These are phyloP conservation scores for Pestalotiopsis sp. DNA, from an alignment of 2,329 filamentous ascomycete species.

Conservation along the genomic window DNA sequence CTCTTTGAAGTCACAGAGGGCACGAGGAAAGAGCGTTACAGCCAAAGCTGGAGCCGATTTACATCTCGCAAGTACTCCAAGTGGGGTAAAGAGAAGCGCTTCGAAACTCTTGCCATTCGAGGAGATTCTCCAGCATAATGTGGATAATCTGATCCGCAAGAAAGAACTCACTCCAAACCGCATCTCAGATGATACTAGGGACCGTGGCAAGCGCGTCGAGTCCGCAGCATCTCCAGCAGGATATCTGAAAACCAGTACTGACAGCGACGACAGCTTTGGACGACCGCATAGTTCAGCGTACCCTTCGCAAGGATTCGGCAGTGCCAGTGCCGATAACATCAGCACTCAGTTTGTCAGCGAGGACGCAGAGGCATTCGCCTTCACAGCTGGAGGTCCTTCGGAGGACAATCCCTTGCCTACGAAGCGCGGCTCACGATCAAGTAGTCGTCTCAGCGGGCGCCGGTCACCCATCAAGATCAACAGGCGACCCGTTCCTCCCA, in stretches of 20 bases:
- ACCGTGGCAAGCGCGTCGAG: constrained; percentile 1
- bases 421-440: constrained; percentile 41
- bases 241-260: constrained; percentile 26
- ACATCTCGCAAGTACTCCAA: constrained; percentile 25
- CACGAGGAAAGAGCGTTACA: background rate
- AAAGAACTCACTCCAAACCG: constrained; percentile 12
- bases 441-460: constrained; percentile 40
- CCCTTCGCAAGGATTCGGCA: constrained; percentile 45
- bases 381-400: constrained; percentile 50
- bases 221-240: background rate
- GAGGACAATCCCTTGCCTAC: constrained; percentile 30
- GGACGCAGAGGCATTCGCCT: constrained; percentile 47
- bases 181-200: constrained; percentile 8
- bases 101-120: constrained; percentile 38
- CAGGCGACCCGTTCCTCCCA: constrained; percentile 15
- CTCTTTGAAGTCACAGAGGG: constrained; percentile 7
- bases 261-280: constrained; percentile 52
- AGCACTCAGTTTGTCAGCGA: constrained; percentile 63
- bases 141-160: constrained; percentile 40
- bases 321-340: constrained; percentile 61
- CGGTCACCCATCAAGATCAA: constrained; percentile 36
- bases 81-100: constrained; percentile 24
- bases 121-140: constrained; percentile 39
- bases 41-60: background rate
- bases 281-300: constrained; percentile 46